A percentile compares a stretch with the other conserved stretches of the same genome.
Evolutionary conservation across 176 grass and related monocot genomes (phyloP).

Genomic region (Juncus effusus): DNA sequence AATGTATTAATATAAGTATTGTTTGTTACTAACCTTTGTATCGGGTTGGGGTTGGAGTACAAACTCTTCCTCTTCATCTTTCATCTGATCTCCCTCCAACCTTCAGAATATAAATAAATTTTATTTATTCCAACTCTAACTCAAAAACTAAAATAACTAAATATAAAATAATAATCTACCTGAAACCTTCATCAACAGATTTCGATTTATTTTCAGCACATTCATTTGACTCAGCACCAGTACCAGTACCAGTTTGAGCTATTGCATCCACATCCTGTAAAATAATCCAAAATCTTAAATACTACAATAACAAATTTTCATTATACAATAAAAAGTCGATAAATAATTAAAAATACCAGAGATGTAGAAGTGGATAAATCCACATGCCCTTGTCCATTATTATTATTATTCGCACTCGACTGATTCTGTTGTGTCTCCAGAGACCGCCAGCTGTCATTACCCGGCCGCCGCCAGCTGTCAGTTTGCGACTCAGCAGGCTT

Average conservation of each 20-base stretch:
- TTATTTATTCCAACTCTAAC: slow-evolving; percentile 1
- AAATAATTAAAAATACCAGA: slow-evolving; percentile 23
- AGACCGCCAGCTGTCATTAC: slow-evolving; percentile 21
- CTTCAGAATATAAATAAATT: not conserved
- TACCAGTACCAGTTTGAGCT: not conserved
- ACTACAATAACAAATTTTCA: too few species aligned
- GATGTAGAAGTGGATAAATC: slow-evolving; percentile 33
- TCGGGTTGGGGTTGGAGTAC: not conserved
- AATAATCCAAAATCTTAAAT: not conserved
- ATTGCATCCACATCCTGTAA: slow-evolving; percentile 18
- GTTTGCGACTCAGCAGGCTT: slow-evolving; percentile 1
- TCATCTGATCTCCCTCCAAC: slow-evolving; percentile 18
- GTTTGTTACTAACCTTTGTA: slow-evolving; percentile 18
- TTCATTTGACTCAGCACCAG: too few species aligned
- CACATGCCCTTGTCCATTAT: slow-evolving; percentile 10
- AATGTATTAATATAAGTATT: not conserved
- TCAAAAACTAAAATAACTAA: slow-evolving; percentile 8
- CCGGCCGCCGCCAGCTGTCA: slow-evolving; percentile 24
- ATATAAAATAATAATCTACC: slow-evolving; percentile 2
- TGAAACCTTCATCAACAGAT: slow-evolving; percentile 4
- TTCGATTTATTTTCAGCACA: slow-evolving; percentile 22
- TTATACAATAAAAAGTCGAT: too few species aligned
- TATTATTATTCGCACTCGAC: slow-evolving; percentile 12
- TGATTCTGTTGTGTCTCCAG: not conserved
- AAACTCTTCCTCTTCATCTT: slow-evolving; percentile 5